Conservation (phyloP, 805 yeast genomes). For the Candida xiaguanensis region DNA sequence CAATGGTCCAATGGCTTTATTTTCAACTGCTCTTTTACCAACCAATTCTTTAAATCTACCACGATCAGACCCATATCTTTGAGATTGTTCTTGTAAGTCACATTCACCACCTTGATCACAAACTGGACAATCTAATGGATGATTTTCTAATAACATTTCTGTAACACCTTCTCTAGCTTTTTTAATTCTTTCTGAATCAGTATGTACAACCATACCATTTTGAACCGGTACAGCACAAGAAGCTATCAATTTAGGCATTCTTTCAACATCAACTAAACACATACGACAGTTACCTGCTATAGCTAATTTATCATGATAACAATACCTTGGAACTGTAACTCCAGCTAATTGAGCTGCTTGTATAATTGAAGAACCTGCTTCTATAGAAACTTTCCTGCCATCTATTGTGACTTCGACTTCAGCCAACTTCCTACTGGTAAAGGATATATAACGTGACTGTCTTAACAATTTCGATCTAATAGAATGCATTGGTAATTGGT, state of each 20-base stretch:
- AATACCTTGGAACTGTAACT: slow-evolving; percentile 81
- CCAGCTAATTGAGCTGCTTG: slow-evolving; percentile 94
- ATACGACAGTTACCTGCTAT: slow-evolving; percentile 92
- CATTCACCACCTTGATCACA: slow-evolving; percentile 96
- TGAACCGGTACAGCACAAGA: slow-evolving; percentile 92
- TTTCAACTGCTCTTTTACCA: slow-evolving; percentile 88
- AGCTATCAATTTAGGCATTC: slow-evolving; percentile 86
- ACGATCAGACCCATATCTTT: slow-evolving; percentile 80
- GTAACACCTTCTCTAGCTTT: slow-evolving; percentile 88
- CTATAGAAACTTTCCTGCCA: slow-evolving; percentile 71
- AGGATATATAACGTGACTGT: slow-evolving; percentile 18
- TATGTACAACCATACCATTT: slow-evolving; percentile 82
- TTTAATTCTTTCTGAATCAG: slow-evolving; percentile 72
- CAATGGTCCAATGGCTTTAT: slow-evolving; percentile 85
- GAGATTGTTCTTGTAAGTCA: slow-evolving; percentile 83
- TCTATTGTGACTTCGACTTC: slow-evolving; percentile 62
- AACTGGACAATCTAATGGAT: slow-evolving; percentile 88
- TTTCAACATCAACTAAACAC: slow-evolving; percentile 88
- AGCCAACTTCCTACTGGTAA: slow-evolving; percentile 28
- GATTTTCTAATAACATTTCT: slow-evolving; percentile 82
- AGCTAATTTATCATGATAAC: slow-evolving; percentile 87
- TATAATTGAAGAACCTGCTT: slow-evolving; percentile 82
- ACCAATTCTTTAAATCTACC: slow-evolving; percentile 78
- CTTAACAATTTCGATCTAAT: slow-evolving; percentile 19
- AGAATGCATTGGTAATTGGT: slow-evolving; percentile 10